These are phyloP conservation scores for Neurospora sp. DNA, from an alignment of 495 filamentous ascomycete genomes.

Conservation along the genomic window DNA sequence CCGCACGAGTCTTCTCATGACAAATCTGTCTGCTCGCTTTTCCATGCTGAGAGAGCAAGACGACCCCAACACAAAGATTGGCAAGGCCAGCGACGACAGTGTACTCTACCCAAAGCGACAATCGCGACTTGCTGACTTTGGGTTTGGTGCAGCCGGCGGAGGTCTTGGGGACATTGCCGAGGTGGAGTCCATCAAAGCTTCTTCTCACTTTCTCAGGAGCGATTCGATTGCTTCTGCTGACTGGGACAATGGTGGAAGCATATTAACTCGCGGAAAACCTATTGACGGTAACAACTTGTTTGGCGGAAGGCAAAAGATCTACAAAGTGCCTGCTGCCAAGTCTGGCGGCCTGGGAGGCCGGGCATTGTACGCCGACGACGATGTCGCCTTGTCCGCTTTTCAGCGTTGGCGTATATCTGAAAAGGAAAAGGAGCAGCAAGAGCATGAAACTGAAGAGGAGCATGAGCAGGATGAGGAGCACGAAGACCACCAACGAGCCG, in stretches of 20 bases:
- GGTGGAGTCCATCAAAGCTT: slow-evolving; percentile 64
- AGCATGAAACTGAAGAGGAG: slow-evolving; percentile 30
- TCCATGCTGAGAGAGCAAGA: slow-evolving; percentile 94
- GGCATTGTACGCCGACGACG: slow-evolving; percentile 66
- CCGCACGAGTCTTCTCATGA: slow-evolving; percentile 94
- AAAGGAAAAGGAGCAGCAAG: slow-evolving; percentile 42
- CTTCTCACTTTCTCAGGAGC: slow-evolving; percentile 32
- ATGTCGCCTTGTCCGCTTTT: slow-evolving; percentile 72
- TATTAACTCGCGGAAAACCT: slow-evolving; percentile 77
- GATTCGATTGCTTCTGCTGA: slow-evolving; percentile 61
- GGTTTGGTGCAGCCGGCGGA: slow-evolving; percentile 31
- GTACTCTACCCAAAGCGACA: slow-evolving; percentile 75
- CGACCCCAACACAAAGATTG: slow-evolving; percentile 74
- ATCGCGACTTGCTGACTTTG: slow-evolving; percentile 54
- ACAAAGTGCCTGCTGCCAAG: slow-evolving; percentile 61
- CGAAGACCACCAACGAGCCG: slow-evolving; percentile 33
- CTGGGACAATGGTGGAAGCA: slow-evolving; percentile 45
- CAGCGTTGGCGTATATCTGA: slow-evolving; percentile 51
- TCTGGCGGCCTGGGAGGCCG: slow-evolving; percentile 53
- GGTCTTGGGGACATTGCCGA: slow-evolving; percentile 81
- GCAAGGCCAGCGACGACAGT: slow-evolving; percentile 90
- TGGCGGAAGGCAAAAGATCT: slow-evolving; percentile 92
- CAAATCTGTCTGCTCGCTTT: slow-evolving; percentile 86
- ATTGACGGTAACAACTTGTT: slow-evolving; percentile 91
- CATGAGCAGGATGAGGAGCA: slow-evolving; percentile 28